A percentile compares a stretch with the other conserved stretches of the same genome.
Conservation (phyloP, 2,329 filamentous ascomycete species). For the Niveomyces coronatus region DNA sequence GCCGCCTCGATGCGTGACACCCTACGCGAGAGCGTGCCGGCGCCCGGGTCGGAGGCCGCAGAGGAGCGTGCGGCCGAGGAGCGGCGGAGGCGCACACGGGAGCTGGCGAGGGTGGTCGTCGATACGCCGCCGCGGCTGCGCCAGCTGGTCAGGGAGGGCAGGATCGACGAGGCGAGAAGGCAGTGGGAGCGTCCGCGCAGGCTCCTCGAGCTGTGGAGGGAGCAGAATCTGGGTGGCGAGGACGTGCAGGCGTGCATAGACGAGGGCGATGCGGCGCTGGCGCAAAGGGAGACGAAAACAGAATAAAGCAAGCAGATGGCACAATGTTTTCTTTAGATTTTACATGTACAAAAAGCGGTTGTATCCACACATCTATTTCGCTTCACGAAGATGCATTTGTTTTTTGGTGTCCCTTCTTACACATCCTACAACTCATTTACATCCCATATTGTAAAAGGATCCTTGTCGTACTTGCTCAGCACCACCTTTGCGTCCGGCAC, state of each 20-base stretch:
- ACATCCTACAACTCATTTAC: slow-evolving; percentile 26
- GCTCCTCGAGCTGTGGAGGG: slow-evolving; percentile 43
- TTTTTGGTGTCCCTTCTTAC: slow-evolving; percentile 8
- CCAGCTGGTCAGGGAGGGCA: slow-evolving; percentile 47
- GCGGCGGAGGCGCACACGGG: slow-evolving; percentile 31
- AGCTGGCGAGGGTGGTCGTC: slow-evolving; percentile 53
- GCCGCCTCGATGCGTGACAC: slow-evolving; percentile 44
- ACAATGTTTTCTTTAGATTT: no score
- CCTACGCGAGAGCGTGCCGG: slow-evolving; percentile 36
- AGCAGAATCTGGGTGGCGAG: slow-evolving; percentile 41
- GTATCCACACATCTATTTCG: no score
- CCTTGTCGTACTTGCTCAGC: slow-evolving; percentile 70
- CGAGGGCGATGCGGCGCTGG: slow-evolving; percentile 42
- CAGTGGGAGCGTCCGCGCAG: slow-evolving; percentile 45
- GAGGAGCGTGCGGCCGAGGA: slow-evolving; percentile 23
- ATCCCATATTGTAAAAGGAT: slow-evolving; percentile 75
- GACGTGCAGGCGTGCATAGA: slow-evolving; percentile 44
- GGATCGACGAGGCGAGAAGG: slow-evolving; percentile 46
- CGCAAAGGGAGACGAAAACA: slow-evolving; percentile 3
- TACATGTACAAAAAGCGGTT: no score
- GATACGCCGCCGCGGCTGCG: slow-evolving; percentile 50
- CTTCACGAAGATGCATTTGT: no score
- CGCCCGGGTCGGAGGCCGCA: slow-evolving; percentile 31
- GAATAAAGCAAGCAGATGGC: no score
- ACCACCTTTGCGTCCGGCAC: slow-evolving; percentile 47